Evolutionary conservation across 2,329 filamentous ascomycete species (phyloP).

Genomic region (Septoria linicola): DNA sequence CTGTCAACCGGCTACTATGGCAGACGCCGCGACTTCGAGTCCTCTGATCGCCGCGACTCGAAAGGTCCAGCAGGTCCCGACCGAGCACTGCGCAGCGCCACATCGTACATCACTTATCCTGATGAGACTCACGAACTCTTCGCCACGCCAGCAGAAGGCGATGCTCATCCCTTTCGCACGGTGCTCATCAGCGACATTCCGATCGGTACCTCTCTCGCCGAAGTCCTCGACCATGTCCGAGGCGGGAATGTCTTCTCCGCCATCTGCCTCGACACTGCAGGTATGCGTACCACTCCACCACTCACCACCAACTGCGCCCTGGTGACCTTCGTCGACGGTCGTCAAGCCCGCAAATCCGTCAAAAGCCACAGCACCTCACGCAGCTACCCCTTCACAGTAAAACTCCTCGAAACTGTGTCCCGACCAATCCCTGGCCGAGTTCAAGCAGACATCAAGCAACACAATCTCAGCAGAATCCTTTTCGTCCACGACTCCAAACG

Average conservation of each 20-base stretch:
- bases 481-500: constrained; percentile 5
- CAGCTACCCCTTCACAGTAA: constrained; percentile 6
- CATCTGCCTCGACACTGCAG: constrained; percentile 20
- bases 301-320: constrained; percentile 24
- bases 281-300: constrained; percentile 24
- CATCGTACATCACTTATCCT: constrained; percentile 2
- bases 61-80: neutral
- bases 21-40: no score
- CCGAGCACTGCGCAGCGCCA: neutral
- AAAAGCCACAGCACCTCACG: constrained; percentile 4
- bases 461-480: constrained; percentile 17
- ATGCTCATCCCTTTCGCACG: constrained; percentile 18
- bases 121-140: constrained; percentile 13
- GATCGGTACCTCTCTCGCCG: constrained; percentile 18
- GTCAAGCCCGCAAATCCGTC: constrained; percentile 21
- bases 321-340: constrained; percentile 26
- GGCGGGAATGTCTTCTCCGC: constrained; percentile 26
- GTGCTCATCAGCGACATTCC: constrained; percentile 30
- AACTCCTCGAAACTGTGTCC: constrained; percentile 13
- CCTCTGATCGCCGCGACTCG: neutral
- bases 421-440: constrained; percentile 10
- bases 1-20: no score
- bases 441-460: neutral
- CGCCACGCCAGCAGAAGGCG: neutral
- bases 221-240: constrained; percentile 27